phyloP scores from a whole-genome alignment of 139 green algal species.

The Haematococcus lacustris region DNA sequence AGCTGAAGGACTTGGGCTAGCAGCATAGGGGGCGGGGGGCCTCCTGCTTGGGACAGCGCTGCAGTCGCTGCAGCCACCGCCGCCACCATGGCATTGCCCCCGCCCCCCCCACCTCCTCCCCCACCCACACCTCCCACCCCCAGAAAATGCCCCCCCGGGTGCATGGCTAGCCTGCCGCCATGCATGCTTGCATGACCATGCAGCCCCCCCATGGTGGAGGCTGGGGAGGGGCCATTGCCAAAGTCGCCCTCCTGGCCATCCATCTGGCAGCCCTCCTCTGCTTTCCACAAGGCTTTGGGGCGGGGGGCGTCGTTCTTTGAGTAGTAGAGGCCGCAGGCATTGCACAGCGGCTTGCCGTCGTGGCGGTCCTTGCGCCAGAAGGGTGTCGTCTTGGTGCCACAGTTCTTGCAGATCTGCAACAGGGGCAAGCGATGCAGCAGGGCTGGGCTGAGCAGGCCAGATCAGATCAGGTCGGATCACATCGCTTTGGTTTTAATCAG shows the following conservation, averaged over 20 bases:
- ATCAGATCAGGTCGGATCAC: too few relatives aligned
- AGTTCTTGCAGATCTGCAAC: slow-evolving; percentile 90
- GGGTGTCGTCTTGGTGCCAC: slow-evolving; percentile 72
- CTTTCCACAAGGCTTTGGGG: slow-evolving; percentile 35
- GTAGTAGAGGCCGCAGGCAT: slow-evolving; percentile 91
- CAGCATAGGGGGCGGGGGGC: not conserved
- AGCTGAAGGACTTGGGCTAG: not conserved
- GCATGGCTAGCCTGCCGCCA: not conserved
- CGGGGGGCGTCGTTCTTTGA: slow-evolving; percentile 88
- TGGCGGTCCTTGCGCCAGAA: slow-evolving; percentile 94
- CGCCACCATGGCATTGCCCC: not conserved
- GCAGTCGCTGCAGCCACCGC: not conserved
- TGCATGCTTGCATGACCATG: not conserved
- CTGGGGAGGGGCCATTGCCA: not conserved
- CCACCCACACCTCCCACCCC: not conserved
- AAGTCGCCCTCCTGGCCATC: not conserved
- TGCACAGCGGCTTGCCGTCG: slow-evolving; percentile 82
- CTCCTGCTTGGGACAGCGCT: not conserved
- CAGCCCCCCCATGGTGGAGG: not conserved
- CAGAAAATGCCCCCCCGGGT: not conserved
- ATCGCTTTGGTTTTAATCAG: too few relatives aligned
- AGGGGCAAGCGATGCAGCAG: too few relatives aligned
- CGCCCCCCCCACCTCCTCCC: not conserved
- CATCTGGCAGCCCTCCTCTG: not conserved
- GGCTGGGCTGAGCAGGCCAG: too few relatives aligned